These are phyloP conservation scores for Tulasnella calospora DNA, from an alignment of 768 basidiomycete genomes.

Conservation along the genomic window DNA sequence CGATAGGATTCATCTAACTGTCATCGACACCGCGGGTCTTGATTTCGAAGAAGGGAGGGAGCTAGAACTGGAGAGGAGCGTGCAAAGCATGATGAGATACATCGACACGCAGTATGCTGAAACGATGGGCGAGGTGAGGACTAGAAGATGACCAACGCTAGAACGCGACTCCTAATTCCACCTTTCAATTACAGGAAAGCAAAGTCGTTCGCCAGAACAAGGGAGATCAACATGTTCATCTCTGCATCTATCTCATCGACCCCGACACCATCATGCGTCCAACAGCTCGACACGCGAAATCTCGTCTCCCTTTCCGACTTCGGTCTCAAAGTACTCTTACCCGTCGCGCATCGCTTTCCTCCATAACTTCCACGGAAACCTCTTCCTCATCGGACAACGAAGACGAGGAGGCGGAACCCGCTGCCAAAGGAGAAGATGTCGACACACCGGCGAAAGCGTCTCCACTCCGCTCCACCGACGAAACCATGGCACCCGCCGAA, in stretches of 20 bases:
- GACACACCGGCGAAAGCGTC: background rate
- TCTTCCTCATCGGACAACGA: conserved; percentile 50
- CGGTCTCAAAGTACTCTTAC: conserved; percentile 38
- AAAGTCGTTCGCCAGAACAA: conserved; percentile 83
- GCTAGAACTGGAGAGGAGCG: conserved; percentile 72
- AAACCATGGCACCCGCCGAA: conserved; percentile 56
- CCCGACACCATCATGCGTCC: conserved; percentile 62
- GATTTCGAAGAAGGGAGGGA: conserved; percentile 71
- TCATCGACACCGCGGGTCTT: conserved; percentile 81
- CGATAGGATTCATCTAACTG: conserved; percentile 71
- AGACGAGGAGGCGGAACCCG: conserved; percentile 57
- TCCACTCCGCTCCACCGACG: background rate
- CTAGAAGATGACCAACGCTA: background rate
- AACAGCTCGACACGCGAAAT: conserved; percentile 48
- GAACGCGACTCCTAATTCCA: background rate
- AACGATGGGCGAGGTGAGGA: conserved; percentile 72
- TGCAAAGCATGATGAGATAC: conserved; percentile 67
- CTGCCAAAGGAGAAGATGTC: conserved; percentile 57
- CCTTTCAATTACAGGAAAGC: conserved; percentile 56
- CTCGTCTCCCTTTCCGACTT: conserved; percentile 42
- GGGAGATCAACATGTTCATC: conserved; percentile 84
- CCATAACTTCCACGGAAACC: conserved; percentile 44
- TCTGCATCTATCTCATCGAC: conserved; percentile 85
- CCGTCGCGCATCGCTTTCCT: conserved; percentile 51
- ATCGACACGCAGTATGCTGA: conserved; percentile 77